phyloP scores from a whole-genome alignment of 768 basidiomycete species.

The Pulveroboletus sp. region DNA sequence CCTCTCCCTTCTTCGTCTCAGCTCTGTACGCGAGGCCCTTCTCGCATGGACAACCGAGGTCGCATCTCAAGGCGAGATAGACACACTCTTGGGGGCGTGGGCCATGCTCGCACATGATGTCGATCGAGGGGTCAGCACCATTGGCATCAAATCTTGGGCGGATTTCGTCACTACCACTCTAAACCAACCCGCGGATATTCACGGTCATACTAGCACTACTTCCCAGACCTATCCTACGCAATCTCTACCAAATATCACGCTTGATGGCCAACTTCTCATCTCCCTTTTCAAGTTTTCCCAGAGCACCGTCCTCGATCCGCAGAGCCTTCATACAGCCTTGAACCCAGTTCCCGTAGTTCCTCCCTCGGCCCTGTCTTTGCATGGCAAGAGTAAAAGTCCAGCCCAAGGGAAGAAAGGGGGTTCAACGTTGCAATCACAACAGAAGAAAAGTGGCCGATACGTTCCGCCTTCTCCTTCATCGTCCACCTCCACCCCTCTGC shows the following conservation, averaged over 20 bases:
- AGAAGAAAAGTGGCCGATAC: conserved; percentile 32
- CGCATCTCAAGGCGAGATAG: conserved; percentile 47
- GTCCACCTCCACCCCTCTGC: conserved; percentile 17
- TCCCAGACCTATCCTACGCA: background rate
- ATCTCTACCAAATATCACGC: conserved; percentile 20
- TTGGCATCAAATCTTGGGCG: conserved; percentile 56
- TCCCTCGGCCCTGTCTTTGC: conserved; percentile 2
- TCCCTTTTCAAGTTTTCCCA: conserved; percentile 52
- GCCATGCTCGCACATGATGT: conserved; percentile 67
- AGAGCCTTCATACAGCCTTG: conserved; percentile 52
- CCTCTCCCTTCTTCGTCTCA: conserved; percentile 57
- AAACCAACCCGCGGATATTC: conserved; percentile 3
- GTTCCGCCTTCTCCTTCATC: conserved; percentile 30
- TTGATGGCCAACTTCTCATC: conserved; percentile 31
- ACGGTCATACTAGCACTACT: background rate
- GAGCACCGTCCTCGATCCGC: conserved; percentile 58
- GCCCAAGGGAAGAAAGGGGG: conserved; percentile 20
- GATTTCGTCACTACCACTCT: conserved; percentile 24
- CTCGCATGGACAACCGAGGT: conserved; percentile 49
- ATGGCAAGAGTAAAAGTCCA: conserved; percentile 9
- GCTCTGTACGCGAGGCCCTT: conserved; percentile 46
- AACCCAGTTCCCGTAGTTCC: conserved; percentile 59
- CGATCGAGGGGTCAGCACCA: conserved; percentile 57
- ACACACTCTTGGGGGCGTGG: conserved; percentile 71
- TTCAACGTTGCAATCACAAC: conserved; percentile 22